Base-by-base conservation (phyloP, 2,329 filamentous ascomycete genomes). In the Phyllosticta paracitricarpa region DNA sequence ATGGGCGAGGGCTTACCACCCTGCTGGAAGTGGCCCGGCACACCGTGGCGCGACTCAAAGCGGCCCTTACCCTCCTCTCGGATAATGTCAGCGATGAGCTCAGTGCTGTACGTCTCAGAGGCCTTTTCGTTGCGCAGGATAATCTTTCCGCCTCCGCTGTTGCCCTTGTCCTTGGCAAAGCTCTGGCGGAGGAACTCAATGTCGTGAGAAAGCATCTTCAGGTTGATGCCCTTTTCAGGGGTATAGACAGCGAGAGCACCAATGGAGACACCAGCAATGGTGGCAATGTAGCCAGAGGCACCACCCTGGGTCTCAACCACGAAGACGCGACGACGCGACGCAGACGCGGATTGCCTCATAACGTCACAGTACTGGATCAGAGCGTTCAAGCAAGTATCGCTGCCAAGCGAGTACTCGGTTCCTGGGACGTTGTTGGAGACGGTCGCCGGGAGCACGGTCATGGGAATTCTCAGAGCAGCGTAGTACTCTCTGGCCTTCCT, bases 401-500 rank as follows among this genome's bases (percentile, higher is more conserved):
- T 96, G 53, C 94, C 94, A 54, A 99, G 84, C 1, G 91, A 97
- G 79, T 97, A 97, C 76, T 99, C 94, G 0, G 93, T 96, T 51
- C 94, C 94, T 0, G 94, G 94, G 4, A 99, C 94, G 73, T 99
- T 99, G 81, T 99, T 99, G 66, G 91, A 96, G 68, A 99, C 93
- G 9, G 94, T 99, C n/a, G 94, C 94, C 0, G 94, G 94, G 26
- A 99, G 81, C 52, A 97, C 82, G 59, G 88, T 84, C 81, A 97
- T 90, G 22, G 94, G 94, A 65, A 99, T 97, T 74, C 90, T 91
- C 71, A 99, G 89, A 1, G 89, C 87, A 10, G 89, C 86, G 75
- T 89, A 96, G 64, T 89, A 77, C 40, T 85, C 82, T 61, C 91
- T 83, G 14, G 88, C 91, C 77, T 89, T 85, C 67, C 92, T 87